Evolutionary conservation across 352 stramenopile species (phyloP).

Genomic region (Pilasporangium apinafurcum): DNA sequence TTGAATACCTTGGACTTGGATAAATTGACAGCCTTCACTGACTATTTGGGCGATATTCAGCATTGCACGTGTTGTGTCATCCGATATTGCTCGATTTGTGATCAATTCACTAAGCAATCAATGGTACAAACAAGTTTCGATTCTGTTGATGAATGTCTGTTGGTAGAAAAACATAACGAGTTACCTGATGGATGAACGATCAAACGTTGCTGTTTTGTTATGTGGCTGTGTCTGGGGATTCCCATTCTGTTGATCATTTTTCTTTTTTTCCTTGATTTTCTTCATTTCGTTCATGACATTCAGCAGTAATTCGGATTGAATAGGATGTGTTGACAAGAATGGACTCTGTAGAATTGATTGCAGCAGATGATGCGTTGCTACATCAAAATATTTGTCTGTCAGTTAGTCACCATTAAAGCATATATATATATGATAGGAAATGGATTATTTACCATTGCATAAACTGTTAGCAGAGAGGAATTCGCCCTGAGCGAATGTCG

Average conservation of each 20-base stretch:
- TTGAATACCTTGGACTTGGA: constrained; percentile 33
- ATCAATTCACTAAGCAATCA: constrained; percentile 14
- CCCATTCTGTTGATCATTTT: not conserved
- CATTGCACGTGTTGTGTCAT: constrained; percentile 14
- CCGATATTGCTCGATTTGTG: constrained; percentile 10
- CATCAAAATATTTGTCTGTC: not conserved
- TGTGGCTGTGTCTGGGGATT: no score
- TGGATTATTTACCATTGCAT: constrained; percentile 1
- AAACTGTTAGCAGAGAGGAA: constrained; percentile 3
- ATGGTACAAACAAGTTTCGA: no score
- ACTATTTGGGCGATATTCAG: constrained; percentile 24
- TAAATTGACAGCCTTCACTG: constrained; percentile 14
- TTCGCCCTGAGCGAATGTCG: constrained; percentile 17
- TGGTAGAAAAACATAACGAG: not conserved
- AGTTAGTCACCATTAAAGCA: no score
- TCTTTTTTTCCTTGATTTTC: constrained; percentile 1
- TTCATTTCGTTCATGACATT: constrained; percentile 20
- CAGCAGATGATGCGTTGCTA: constrained; percentile 26
- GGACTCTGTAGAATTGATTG: constrained; percentile 43
- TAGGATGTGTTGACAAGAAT: constrained; percentile 36
- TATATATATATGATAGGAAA: not conserved
- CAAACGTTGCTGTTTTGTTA: not conserved
- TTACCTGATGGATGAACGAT: not conserved
- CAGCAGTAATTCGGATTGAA: constrained; percentile 28
- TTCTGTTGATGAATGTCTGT: no score